phyloP scores from a whole-genome alignment of 2,329 filamentous ascomycete species.

The Aureobasidium sp. region DNA sequence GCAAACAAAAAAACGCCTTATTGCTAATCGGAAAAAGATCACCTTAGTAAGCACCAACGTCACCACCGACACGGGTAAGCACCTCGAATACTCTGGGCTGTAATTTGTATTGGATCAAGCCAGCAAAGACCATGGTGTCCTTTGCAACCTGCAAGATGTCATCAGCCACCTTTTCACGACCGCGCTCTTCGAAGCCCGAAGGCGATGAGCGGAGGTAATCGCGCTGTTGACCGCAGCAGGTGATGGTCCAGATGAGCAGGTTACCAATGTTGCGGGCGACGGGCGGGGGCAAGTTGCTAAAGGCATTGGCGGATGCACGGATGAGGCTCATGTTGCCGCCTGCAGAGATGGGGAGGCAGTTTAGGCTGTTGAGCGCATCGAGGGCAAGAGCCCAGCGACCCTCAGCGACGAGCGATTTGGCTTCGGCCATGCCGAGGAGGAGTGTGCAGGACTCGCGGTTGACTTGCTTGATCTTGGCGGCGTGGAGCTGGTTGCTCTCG shows the following conservation, averaged over 20 bases:
- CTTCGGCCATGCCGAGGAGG: slow-evolving; percentile 52
- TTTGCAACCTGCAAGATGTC: slow-evolving; percentile 71
- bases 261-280: slow-evolving; percentile 86
- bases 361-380: slow-evolving; percentile 41
- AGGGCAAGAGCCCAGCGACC: slow-evolving; percentile 54
- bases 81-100: slow-evolving; percentile 82
- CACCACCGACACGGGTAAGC: slow-evolving; percentile 55
- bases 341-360: slow-evolving; percentile 72
- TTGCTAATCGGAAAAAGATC: not conserved
- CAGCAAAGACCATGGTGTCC: slow-evolving; percentile 89
- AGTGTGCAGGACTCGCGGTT: slow-evolving; percentile 53
- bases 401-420: slow-evolving; percentile 51
- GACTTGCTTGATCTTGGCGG: slow-evolving; percentile 48
- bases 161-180: slow-evolving; percentile 48
- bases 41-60: slow-evolving; percentile 27
- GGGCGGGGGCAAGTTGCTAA: slow-evolving; percentile 67
- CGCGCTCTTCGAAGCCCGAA: slow-evolving; percentile 11
- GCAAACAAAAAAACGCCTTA: not conserved
- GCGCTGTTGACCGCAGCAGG: slow-evolving; percentile 72
- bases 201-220: slow-evolving; percentile 46
- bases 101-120: slow-evolving; percentile 83
- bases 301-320: slow-evolving; percentile 70
- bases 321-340: slow-evolving; percentile 69
- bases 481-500: slow-evolving; percentile 51
- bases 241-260: slow-evolving; percentile 87